Conservation (phyloP, 805 yeast genomes). For the Metschnikowia continentalis region DNA sequence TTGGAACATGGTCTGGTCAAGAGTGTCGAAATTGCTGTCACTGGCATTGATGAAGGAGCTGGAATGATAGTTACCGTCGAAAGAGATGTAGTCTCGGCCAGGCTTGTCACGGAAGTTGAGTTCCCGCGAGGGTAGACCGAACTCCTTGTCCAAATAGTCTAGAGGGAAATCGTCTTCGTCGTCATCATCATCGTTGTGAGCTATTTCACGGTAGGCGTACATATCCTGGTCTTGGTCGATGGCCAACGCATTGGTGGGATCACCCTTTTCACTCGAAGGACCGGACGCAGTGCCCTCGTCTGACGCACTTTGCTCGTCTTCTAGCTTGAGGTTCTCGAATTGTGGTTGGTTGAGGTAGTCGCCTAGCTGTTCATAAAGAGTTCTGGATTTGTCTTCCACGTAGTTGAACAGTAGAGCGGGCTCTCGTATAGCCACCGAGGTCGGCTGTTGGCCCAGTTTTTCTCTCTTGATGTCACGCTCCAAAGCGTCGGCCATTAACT, state of each 20-base stretch:
- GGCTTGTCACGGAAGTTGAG: conserved; percentile 7
- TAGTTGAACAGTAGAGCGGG: conserved; percentile 77
- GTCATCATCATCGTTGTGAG: conserved; percentile 19
- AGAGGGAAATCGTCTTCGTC: conserved; percentile 68
- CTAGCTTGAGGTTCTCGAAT: conserved; percentile 11
- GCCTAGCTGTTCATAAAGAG: conserved; percentile 53
- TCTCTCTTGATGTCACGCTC: conserved; percentile 90
- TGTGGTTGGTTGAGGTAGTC: conserved; percentile 34
- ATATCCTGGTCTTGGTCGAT: neutral
- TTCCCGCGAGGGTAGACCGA: conserved; percentile 7
- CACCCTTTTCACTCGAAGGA: neutral
- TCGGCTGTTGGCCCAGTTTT: conserved; percentile 51
- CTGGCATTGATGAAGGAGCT: conserved; percentile 14
- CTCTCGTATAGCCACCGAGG: conserved; percentile 69
- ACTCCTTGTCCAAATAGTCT: conserved; percentile 54
- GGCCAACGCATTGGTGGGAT: neutral
- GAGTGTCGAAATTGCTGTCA: conserved; percentile 18
- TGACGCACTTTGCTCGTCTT: conserved; percentile 7
- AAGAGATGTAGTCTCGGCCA: conserved; percentile 23
- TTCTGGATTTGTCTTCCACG: conserved; percentile 41
- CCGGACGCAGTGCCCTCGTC: neutral
- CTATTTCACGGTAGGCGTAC: neutral
- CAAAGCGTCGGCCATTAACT: conserved; percentile 85
- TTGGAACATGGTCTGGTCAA: conserved; percentile 20
- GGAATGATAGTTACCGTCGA: conserved; percentile 20